A percentile compares a stretch with the other conserved stretches of the same genome.
These are phyloP conservation scores for Mycena capillaripes DNA, from an alignment of 768 basidiomycete genomes.

Conservation along the genomic window DNA sequence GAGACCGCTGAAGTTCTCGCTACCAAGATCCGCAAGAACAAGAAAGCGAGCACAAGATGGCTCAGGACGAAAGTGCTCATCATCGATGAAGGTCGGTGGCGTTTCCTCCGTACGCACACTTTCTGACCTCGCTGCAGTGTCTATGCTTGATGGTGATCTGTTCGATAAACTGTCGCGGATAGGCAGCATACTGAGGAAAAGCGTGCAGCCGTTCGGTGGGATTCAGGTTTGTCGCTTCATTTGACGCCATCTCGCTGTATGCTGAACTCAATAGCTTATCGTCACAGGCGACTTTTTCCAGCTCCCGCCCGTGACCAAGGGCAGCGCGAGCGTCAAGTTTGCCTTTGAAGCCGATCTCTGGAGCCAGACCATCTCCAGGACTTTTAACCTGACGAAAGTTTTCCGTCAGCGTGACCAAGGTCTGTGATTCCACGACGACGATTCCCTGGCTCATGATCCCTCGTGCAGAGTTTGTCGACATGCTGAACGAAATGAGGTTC, in stretches of 20 bases:
- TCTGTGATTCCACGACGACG: conserved; percentile 48
- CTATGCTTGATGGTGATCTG: conserved; percentile 95
- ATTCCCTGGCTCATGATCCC: conserved; percentile 1
- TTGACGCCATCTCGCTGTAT: not conserved
- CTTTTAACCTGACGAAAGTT: conserved; percentile 94
- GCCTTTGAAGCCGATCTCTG: conserved; percentile 92
- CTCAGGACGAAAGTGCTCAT: conserved; percentile 86
- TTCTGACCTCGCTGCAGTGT: conserved; percentile 69
- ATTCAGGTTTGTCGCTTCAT: conserved; percentile 76
- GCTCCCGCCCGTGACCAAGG: conserved; percentile 90
- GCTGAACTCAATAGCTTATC: conserved; percentile 67
- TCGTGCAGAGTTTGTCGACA: conserved; percentile 86
- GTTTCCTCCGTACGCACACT: not conserved
- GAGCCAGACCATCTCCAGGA: conserved; percentile 80
- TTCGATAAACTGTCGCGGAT: conserved; percentile 92
- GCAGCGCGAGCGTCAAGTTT: conserved; percentile 75
- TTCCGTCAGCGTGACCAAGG: conserved; percentile 95
- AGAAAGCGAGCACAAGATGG: conserved; percentile 88
- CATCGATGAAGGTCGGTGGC: conserved; percentile 78
- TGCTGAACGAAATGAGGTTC: conserved; percentile 99
- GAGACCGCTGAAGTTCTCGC: conserved; percentile 75
- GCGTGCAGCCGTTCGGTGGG: conserved; percentile 87
- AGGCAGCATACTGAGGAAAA: conserved; percentile 74
- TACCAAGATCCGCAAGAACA: conserved; percentile 82
- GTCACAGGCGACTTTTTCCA: conserved; percentile 99